phyloP scores from a whole-genome alignment of 176 grass and related monocot species.

The Paspalum vaginatum region DNA sequence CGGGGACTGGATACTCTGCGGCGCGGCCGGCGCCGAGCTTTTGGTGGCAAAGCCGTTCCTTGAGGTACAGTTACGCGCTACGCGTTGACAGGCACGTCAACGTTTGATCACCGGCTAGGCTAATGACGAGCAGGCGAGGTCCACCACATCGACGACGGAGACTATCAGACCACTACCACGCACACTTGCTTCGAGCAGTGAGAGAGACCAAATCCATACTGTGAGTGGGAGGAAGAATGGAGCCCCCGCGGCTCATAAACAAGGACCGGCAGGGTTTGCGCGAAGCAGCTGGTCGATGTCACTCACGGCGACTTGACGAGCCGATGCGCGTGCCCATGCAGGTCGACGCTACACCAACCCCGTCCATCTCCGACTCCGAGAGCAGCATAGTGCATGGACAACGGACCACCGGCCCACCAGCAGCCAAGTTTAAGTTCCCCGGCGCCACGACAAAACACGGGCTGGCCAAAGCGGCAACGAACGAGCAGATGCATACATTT shows the following conservation, averaged over 20 bases:
- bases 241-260: slow-evolving; percentile 8
- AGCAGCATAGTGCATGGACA: background rate
- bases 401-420: background rate
- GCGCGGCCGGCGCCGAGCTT: background rate
- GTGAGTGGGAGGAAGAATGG: background rate
- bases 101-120: background rate
- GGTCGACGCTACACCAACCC: background rate
- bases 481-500: background rate
- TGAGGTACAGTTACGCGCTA: background rate
- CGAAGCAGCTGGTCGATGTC: slow-evolving; percentile 19
- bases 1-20: background rate
- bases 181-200: background rate
- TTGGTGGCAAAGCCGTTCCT: background rate
- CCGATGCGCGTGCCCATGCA: background rate
- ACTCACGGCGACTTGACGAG: background rate
- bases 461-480: background rate
- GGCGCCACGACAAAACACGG: slow-evolving; percentile 28
- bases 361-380: slow-evolving; percentile 12
- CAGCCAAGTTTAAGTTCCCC: slow-evolving; percentile 5
- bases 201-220: background rate
- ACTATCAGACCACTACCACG: too few species aligned
- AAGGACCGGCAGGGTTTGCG: background rate
- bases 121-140: background rate
- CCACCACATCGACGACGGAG: background rate
- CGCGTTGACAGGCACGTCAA: background rate